phyloP scores from a whole-genome alignment of 2,329 filamentous ascomycete genomes.

The Penicillium psychrosexuale region DNA sequence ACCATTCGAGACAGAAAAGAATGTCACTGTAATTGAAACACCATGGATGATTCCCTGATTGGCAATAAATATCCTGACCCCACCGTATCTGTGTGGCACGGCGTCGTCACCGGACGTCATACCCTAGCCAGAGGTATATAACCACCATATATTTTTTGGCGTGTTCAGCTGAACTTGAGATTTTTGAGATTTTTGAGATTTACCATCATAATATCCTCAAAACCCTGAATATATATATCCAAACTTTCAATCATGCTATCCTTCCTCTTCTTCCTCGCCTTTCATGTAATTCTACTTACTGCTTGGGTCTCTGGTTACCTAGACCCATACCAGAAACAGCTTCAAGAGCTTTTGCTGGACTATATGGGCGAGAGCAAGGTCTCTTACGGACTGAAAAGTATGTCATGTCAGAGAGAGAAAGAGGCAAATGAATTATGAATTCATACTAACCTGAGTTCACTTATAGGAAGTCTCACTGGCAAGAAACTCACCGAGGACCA shows the following conservation, averaged over 20 bases:
- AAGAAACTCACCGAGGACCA: slow-evolving; percentile 26
- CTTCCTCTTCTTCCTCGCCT: slow-evolving; percentile 16
- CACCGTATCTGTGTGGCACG: neutral
- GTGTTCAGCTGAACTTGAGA: neutral
- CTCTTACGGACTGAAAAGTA: slow-evolving; percentile 28
- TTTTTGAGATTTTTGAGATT: no score
- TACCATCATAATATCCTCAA: neutral
- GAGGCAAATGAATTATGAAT: no score
- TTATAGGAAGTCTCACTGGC: slow-evolving; percentile 22
- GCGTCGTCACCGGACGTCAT: slow-evolving; percentile 25
- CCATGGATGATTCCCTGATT: neutral
- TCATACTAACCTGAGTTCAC: neutral
- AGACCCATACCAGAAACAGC: slow-evolving; percentile 28
- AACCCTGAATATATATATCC: neutral
- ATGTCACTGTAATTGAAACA: neutral
- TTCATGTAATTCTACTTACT: slow-evolving; percentile 15
- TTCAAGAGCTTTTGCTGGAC: slow-evolving; percentile 30
- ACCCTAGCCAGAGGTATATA: slow-evolving; percentile 5
- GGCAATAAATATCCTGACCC: neutral
- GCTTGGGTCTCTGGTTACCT: slow-evolving; percentile 32
- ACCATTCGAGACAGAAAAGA: neutral
- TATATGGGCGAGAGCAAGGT: slow-evolving; percentile 31
- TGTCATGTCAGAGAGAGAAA: neutral
- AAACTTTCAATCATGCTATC: slow-evolving; percentile 12
- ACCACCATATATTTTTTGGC: neutral